Base-by-base conservation (phyloP, 2,329 filamentous ascomycete species). In the Domatiomyces globalis region DNA sequence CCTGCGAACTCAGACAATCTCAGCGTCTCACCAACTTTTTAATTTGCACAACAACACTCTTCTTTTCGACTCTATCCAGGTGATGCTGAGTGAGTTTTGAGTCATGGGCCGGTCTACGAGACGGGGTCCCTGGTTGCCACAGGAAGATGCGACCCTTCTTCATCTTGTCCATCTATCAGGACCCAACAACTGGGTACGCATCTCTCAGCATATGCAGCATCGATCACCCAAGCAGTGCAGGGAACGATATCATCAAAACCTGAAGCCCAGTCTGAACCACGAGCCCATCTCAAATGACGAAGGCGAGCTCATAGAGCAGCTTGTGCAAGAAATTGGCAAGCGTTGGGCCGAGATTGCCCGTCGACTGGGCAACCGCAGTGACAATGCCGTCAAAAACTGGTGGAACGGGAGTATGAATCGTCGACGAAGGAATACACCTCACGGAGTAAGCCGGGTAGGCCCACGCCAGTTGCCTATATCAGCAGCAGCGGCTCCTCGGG, bases 341-440 rank as follows among this genome's bases (percentile, higher is more conserved):
- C 80, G 85, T 51, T 95, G 89, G 89, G 89, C 89, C 2, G 87
- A 95, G 65, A 95, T 95, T 63, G 87, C 89, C 45, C 78, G 89
- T 58, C 76, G 80, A 45, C 76, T 95, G 18, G 77, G 83, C 50
- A 87, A 87, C 58, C 83, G 89, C 63, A 94, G 88, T 67, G 89
- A 95, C 72, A 95, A 95, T 63, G 85, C 87, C 25, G 87, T 95
- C 57, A 95, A 95, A 78, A 95, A 95, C 68, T 95, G 88, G 87
- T 95, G 86, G 86, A 95, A 95, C 65, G 88, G 89, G 48, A 86
- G 84, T 65, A 85, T 89, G 76, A 95, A 95, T 71, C 80, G 88
- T 42, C 51, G 58, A 42, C 60, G 56, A 51, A 58, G 60, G 51
- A 56, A 42, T 47, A 49, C 51, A 19, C 46, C 51, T 12, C 56